Evolutionary conservation across 352 stramenopile genomes (phyloP).

Genomic region (Phytophthora syringae): DNA sequence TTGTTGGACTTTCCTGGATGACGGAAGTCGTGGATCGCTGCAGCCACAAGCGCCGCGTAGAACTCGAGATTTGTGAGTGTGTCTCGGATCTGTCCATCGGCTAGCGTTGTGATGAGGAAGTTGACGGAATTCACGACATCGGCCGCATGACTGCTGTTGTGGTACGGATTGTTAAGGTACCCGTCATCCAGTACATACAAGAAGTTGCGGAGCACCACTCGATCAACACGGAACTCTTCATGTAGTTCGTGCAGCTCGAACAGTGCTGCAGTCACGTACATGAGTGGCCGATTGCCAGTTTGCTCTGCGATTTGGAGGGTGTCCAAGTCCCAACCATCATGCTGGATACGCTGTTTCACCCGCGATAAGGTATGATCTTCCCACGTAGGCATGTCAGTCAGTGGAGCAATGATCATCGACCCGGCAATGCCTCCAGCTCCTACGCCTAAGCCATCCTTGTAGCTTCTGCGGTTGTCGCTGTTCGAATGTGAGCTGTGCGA

Average conservation of each 20-base stretch:
- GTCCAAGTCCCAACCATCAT: constrained; percentile 77
- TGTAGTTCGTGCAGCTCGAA: constrained; percentile 86
- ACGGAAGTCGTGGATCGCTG: too few species aligned
- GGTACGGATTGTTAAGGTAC: too few species aligned
- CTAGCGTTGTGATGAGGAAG: too few species aligned
- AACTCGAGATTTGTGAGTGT: too few species aligned
- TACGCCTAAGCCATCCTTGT: constrained; percentile 53
- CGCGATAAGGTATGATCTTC: constrained; percentile 54
- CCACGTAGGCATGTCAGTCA: constrained; percentile 65
- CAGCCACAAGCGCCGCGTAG: too few species aligned
- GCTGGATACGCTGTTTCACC: constrained; percentile 63
- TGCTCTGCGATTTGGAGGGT: constrained; percentile 74
- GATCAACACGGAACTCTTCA: too few species aligned
- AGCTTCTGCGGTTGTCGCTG: constrained; percentile 62
- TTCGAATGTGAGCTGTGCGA: constrained; percentile 80
- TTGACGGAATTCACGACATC: too few species aligned
- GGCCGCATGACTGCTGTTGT: too few species aligned
- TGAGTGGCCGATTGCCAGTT: constrained; percentile 69
- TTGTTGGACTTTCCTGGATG: too few species aligned
- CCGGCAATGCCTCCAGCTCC: constrained; percentile 22
- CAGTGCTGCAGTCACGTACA: constrained; percentile 81
- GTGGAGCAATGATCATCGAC: constrained; percentile 39
- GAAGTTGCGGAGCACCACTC: constrained; percentile 82
- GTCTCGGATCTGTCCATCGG: too few species aligned
- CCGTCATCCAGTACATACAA: constrained; percentile 83